Base-by-base conservation (phyloP, 2,329 filamentous ascomycete species). In the Exophiala aquamarina region DNA sequence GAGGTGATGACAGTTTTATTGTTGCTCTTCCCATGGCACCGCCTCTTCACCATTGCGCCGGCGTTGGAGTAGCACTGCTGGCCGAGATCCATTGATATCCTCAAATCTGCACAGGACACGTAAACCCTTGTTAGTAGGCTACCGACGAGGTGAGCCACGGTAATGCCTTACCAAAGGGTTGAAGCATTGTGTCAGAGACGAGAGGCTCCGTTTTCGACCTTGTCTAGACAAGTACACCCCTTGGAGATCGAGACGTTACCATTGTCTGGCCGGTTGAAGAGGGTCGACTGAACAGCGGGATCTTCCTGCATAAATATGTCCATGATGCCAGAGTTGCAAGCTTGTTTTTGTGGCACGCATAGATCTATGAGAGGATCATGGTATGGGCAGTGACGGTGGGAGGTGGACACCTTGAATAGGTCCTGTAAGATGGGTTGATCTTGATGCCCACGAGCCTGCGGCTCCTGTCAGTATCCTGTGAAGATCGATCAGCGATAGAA, bases 211-310 rank as follows among this genome's bases (percentile, higher is more conserved):
- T 31, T 31, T n/a, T 31, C 28, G n/a, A 31, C 28, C n/a, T 9
- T 36, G 15, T 32, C 20, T 26, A 43, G 17, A 31, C 47, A 50
- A 17, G 35, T 44, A 36, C 47, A 50, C 23, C 41, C 42, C 35
- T 50, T 50, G 28, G 20, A 29, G 41, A 50, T 36, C 29, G 47
- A 50, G 15, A 36, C 15, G 26, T 15, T 40, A 17, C 20, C 20
- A 18, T 41, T 50, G 35, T 50, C 47, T 3, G 47, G 35, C 18
- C 47, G 47, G 26, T 41, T 46, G 36, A 41, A 41, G n/a, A 50
- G 15, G 23, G 47, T 42, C 3, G 23, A 33, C 15, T 50, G 47
- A 14, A 45, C 41, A 18, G 29, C 34, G 14, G 47, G 36, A 13
- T 21, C 42, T 32, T 50, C 41, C 2, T 11, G n/a, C 23, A 50